These are phyloP conservation scores for Hypoxylon fragiforme DNA, from an alignment of 495 filamentous ascomycete genomes.

Conservation along the genomic window DNA sequence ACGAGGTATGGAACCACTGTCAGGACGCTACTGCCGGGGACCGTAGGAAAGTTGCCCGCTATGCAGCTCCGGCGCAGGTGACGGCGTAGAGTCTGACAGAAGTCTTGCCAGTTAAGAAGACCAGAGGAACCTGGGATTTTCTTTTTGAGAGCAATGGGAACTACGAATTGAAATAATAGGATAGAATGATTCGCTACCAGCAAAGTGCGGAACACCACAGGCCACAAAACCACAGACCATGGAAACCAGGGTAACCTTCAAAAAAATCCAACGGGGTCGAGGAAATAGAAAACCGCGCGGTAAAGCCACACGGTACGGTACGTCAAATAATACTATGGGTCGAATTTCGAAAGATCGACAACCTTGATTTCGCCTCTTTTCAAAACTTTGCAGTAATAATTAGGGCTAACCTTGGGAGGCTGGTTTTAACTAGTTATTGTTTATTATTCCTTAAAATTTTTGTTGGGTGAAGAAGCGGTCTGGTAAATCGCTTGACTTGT, in stretches of 20 bases:
- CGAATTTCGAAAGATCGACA: conserved; percentile 5
- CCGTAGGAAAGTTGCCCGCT: neutral
- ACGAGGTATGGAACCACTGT: conserved; percentile 5
- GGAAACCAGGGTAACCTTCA: neutral
- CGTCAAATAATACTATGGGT: conserved; percentile 8
- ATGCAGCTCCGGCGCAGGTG: neutral
- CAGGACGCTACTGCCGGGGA: conserved; percentile 1
- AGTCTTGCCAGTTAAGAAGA: too few relatives aligned
- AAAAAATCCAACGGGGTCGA: neutral
- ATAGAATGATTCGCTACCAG: too few relatives aligned
- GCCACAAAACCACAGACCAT: neutral
- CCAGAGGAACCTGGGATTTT: neutral
- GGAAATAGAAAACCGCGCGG: neutral
- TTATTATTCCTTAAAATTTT: conserved; percentile 13
- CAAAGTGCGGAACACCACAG: too few relatives aligned
- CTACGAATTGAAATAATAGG: conserved; percentile 1
- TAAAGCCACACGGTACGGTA: conserved; percentile 14
- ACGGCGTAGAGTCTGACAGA: conserved; percentile 7
- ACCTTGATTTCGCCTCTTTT: conserved; percentile 22
- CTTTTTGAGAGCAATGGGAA: neutral
- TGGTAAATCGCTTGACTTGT: conserved; percentile 31
- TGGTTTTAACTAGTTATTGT: conserved; percentile 26
- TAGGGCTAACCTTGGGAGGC: too few relatives aligned
- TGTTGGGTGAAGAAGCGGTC: conserved; percentile 36
- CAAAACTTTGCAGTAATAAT: too few relatives aligned